Conservation (phyloP, 768 basidiomycete species). For the Cystobasidium tubakii region DNA sequence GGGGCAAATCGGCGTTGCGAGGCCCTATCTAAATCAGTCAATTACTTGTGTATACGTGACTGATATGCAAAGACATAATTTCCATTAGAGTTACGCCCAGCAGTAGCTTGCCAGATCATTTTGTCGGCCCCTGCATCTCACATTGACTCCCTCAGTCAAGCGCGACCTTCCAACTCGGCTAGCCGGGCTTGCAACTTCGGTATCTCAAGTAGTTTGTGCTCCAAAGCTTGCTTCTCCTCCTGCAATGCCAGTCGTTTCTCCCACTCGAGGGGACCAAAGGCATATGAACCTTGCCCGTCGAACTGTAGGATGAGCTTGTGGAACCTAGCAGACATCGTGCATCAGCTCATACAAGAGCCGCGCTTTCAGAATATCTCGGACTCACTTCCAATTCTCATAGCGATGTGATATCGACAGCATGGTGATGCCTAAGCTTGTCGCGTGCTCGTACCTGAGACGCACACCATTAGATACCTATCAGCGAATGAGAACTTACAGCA, state of each 20-base stretch:
- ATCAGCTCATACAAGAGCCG: constrained; percentile 70
- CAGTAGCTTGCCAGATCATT: no score
- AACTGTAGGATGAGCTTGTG: constrained; percentile 51
- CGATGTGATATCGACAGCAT: constrained; percentile 91
- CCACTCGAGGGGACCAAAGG: constrained; percentile 84
- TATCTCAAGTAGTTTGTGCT: constrained; percentile 49
- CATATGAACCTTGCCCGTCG: constrained; percentile 89
- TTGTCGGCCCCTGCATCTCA: no score
- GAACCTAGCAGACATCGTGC: constrained; percentile 69
- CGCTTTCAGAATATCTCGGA: not conserved
- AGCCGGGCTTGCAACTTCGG: constrained; percentile 35
- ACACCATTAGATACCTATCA: not conserved
- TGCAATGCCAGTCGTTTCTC: constrained; percentile 82
- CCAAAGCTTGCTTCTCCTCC: constrained; percentile 66
- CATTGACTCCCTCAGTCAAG: not conserved
- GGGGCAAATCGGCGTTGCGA: no score
- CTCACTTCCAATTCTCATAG: constrained; percentile 74
- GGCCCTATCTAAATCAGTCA: no score
- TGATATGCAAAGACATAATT: no score
- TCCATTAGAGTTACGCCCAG: no score
- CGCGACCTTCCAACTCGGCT: constrained; percentile 23
- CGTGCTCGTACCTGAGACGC: constrained; percentile 29
- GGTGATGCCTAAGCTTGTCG: constrained; percentile 68
- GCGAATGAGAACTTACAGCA: not conserved
- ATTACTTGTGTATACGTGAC: no score